phyloP scores from a whole-genome alignment of 352 stramenopile species.

The Phytopythium oedochilum region DNA sequence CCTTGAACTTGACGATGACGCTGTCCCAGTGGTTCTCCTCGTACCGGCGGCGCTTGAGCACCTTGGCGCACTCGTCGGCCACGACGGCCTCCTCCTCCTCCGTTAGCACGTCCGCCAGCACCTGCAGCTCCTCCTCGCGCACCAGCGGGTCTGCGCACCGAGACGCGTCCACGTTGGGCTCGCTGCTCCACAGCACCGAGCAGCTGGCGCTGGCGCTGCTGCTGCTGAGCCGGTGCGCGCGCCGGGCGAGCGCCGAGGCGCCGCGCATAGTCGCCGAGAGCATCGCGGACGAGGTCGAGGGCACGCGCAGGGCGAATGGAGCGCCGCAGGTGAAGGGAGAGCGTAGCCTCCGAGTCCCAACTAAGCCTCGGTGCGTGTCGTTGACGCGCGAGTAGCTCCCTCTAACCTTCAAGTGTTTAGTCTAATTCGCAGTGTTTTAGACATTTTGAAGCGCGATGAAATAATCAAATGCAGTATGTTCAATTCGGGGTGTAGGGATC shows the following conservation, averaged over 20 bases:
- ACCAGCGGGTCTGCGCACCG: conserved; percentile 52
- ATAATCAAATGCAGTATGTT: background rate
- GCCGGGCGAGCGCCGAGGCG: conserved; percentile 12
- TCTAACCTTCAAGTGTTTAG: no score
- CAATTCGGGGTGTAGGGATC: background rate
- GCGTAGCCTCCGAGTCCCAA: no score
- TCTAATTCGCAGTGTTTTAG: background rate
- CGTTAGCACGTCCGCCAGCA: conserved; percentile 67
- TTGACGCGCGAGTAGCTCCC: background rate
- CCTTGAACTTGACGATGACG: conserved; percentile 86
- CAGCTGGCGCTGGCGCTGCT: background rate
- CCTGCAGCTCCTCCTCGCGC: conserved; percentile 48
- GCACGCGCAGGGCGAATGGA: background rate
- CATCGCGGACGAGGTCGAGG: background rate
- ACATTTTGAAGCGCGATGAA: no score
- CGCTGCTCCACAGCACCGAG: conserved; percentile 19
- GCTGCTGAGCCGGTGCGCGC: conserved; percentile 3
- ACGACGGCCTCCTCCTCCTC: conserved; percentile 68
- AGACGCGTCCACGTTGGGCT: conserved; percentile 53
- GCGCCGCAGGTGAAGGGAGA: background rate
- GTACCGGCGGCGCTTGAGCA: conserved; percentile 71
- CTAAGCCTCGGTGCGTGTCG: background rate
- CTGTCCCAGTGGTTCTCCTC: conserved; percentile 83
- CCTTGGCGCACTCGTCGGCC: conserved; percentile 58
- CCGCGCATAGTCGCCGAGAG: background rate